Conservation (phyloP, 2,329 filamentous ascomycete genomes). For the Anthostomella pinea region DNA sequence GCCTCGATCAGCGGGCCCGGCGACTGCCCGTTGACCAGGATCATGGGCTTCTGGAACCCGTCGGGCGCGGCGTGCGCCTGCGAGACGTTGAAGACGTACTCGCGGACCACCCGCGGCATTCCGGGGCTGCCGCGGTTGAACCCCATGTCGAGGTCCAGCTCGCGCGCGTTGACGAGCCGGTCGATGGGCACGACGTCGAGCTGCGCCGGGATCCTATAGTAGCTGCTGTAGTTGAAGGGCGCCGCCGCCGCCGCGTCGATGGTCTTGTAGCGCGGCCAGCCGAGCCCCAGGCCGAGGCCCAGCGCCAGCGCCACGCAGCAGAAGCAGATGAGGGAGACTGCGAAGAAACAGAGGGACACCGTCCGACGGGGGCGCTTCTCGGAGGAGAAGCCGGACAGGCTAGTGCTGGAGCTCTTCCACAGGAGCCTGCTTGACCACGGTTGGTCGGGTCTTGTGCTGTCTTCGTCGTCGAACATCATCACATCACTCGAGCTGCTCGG, state of each 20-base stretch:
- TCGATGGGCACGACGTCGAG: slow-evolving; percentile 23
- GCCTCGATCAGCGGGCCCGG: slow-evolving; percentile 45
- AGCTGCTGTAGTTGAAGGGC: slow-evolving; percentile 16
- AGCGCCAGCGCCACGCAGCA: slow-evolving; percentile 19
- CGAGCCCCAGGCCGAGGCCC: slow-evolving; percentile 23
- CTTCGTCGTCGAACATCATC: slow-evolving; percentile 18
- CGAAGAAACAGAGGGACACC: slow-evolving; percentile 21
- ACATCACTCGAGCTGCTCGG: slow-evolving; percentile 22
- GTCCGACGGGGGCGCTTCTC: slow-evolving; percentile 11
- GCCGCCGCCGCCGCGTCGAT: slow-evolving; percentile 1
- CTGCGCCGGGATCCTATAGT: slow-evolving; percentile 21
- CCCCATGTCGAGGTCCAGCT: slow-evolving; percentile 28
- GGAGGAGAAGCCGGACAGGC: slow-evolving; percentile 5
- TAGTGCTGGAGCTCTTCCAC: slow-evolving; percentile 15
- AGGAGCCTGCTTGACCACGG: slow-evolving; percentile 9
- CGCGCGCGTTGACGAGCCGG: slow-evolving; percentile 25
- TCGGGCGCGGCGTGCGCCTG: slow-evolving; percentile 33
- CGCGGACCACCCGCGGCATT: no score
- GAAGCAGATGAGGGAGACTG: slow-evolving; percentile 18
- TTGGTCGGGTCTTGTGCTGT: slow-evolving; percentile 4
- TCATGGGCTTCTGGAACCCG: slow-evolving; percentile 37
- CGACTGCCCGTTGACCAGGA: slow-evolving; percentile 39
- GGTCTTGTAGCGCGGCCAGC: slow-evolving; percentile 11
- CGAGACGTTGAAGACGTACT: slow-evolving; percentile 34
- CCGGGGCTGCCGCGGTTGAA: no score